Evolutionary conservation across 768 basidiomycete species (phyloP).

Genomic region (Crucibulum laeve): DNA sequence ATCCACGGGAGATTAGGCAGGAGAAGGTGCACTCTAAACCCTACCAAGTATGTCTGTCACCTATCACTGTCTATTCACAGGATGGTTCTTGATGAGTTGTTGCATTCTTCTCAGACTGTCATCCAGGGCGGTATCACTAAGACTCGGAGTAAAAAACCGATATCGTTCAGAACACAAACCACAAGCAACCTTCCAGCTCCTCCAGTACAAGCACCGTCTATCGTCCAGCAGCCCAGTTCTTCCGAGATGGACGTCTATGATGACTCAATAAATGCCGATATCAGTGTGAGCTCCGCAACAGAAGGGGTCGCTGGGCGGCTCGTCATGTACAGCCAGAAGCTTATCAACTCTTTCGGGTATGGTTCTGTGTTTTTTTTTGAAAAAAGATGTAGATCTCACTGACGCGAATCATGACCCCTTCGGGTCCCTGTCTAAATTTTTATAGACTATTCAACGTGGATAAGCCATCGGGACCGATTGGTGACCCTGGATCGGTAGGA

Average conservation of each 20-base stretch:
- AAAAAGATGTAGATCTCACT: too few relatives aligned
- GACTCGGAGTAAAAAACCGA: slow-evolving; percentile 5
- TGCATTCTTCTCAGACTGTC: slow-evolving; percentile 13
- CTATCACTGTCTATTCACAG: too few relatives aligned
- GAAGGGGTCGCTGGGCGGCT: slow-evolving; percentile 42
- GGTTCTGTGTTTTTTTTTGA: slow-evolving; percentile 21
- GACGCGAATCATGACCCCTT: too few relatives aligned
- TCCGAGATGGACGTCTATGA: slow-evolving; percentile 7
- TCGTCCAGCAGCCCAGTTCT: too few relatives aligned
- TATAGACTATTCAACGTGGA: slow-evolving; percentile 10
- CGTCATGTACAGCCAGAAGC: slow-evolving; percentile 43
- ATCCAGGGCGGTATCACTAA: slow-evolving; percentile 24
- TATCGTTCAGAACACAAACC: background rate
- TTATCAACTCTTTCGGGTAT: slow-evolving; percentile 40
- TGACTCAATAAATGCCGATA: slow-evolving; percentile 13
- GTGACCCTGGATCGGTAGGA: slow-evolving; percentile 7
- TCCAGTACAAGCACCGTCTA: background rate
- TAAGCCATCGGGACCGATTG: slow-evolving; percentile 3
- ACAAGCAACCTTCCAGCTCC: background rate
- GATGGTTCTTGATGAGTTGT: too few relatives aligned
- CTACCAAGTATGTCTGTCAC: too few relatives aligned
- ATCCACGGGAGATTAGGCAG: too few relatives aligned
- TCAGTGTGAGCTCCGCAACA: slow-evolving; percentile 21
- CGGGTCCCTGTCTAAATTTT: slow-evolving; percentile 6
- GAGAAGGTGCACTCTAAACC: too few relatives aligned